These are phyloP conservation scores for Suillus bovinus DNA, from an alignment of 768 basidiomycete species.

Conservation along the genomic window DNA sequence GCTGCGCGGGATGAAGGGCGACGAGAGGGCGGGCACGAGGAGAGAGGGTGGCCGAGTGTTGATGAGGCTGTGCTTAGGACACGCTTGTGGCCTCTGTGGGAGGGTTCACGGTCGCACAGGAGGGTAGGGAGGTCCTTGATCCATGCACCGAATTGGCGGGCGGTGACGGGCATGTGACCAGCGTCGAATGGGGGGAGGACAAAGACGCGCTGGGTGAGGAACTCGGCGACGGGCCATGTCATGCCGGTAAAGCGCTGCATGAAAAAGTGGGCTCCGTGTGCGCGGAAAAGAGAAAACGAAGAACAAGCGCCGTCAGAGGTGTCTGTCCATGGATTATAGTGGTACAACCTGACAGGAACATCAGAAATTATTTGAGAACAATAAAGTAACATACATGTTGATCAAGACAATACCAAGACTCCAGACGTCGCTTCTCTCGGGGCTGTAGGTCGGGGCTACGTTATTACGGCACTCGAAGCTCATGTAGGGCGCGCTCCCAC, in stretches of 20 bases:
- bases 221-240: conserved; percentile 83
- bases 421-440: conserved; percentile 97
- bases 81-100: conserved; percentile 51
- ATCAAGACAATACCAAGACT: conserved; percentile 98
- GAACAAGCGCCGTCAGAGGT: conserved; percentile 78
- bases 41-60: conserved; percentile 63
- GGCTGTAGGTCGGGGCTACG: conserved; percentile 89
- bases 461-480: conserved; percentile 99
- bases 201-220: conserved; percentile 83
- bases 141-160: conserved; percentile 87
- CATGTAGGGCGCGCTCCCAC: conserved; percentile 99
- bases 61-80: conserved; percentile 57
- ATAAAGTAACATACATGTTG: conserved; percentile 72
- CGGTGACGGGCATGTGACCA: conserved; percentile 49
- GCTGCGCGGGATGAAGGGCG: conserved; percentile 71
- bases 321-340: conserved; percentile 98
- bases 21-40: conserved; percentile 64
- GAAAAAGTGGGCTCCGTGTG: conserved; percentile 83
- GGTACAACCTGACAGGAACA: conserved; percentile 72
- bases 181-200: conserved; percentile 66
- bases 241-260: conserved; percentile 88
- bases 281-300: conserved; percentile 81
- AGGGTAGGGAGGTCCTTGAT: conserved; percentile 76
- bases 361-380: conserved; percentile 6
- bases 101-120: conserved; percentile 44